Evolutionary conservation across 129 eudicot genomes (phyloP), one percentile per base, ranked within the genome.

Genomic region (Dittrichia graveolens): DNA sequence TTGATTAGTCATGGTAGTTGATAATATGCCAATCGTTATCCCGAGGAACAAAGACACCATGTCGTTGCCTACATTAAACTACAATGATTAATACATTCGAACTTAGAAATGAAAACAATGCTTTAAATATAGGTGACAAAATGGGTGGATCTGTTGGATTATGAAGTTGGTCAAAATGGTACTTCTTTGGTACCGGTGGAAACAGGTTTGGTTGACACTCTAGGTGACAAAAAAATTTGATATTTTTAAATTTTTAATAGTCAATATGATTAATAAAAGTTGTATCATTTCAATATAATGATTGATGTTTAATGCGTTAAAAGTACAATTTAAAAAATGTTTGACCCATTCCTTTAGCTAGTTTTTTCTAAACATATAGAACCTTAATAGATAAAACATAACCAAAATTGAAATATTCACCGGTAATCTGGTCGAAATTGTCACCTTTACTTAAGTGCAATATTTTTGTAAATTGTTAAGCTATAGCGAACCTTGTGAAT

Each of bases 41-140:
- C 97, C 97, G 2, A 78, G 58, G 58, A 81, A 75, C 78, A 91
- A 83, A 11, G 81, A 80, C 66, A 79, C 79, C 81, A 80, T 70
- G 5, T 60, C 75, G 45, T 73, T 71, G 5, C 78, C 65, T 37
- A 75, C 37, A 67, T 58, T 63, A 53, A 68, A 75, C 49, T 12
- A 59, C 5, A 60, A 65, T 3, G 8, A 47, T 43, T 65, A 60
- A 61, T 9, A 37, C 41, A 44, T 43, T 34, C 10, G 3, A 35
- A 45, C 56, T 59, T 12, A 59, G 4, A 19, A 16, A 24, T 39
- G 40, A 38, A 68, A 8, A 24, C 31, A 2, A 2, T 24, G 31
- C 31, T 2, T 24, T 24, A 24, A 24, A 4, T 0, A 12, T 67
- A 47, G 41, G 41, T 2, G 4, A 14, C 41, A 31, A 57, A 57